Conservation (phyloP, 179 eudicot genomes). For the Nepenthes alata region DNA sequence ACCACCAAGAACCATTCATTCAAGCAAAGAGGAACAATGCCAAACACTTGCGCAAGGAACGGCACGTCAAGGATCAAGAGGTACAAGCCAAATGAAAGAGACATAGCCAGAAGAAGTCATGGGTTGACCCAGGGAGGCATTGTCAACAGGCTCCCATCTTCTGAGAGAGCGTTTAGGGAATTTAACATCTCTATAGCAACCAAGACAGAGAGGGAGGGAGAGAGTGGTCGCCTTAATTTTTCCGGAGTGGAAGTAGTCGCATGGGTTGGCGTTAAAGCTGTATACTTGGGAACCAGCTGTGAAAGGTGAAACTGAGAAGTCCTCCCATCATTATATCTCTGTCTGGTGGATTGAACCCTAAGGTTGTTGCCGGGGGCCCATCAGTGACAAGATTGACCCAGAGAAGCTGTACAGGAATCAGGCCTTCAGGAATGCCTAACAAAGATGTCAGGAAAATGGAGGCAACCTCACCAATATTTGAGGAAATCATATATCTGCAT, state of each 20-base stretch:
- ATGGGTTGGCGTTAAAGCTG: slow-evolving; percentile 57
- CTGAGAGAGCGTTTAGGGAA: slow-evolving; percentile 88
- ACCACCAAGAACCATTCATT: slow-evolving; percentile 11
- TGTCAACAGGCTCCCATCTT: slow-evolving; percentile 75
- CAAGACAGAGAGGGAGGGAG: slow-evolving; percentile 82
- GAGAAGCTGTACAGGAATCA: slow-evolving; percentile 94
- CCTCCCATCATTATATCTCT: slow-evolving; percentile 78
- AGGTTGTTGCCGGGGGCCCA: slow-evolving; percentile 98
- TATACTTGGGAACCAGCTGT: slow-evolving; percentile 52
- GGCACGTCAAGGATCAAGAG: slow-evolving; percentile 13
- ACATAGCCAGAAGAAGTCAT: slow-evolving; percentile 84
- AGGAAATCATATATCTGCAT: slow-evolving; percentile 89
- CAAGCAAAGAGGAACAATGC: slow-evolving; percentile 11
- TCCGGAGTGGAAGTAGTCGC: slow-evolving; percentile 73
- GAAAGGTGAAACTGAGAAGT: slow-evolving; percentile 59
- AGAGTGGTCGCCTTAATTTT: slow-evolving; percentile 92
- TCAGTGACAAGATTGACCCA: slow-evolving; percentile 99
- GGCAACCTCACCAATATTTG: slow-evolving; percentile 94
- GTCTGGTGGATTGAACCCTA: slow-evolving; percentile 97
- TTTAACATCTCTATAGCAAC: slow-evolving; percentile 98
- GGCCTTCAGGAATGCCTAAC: slow-evolving; percentile 89
- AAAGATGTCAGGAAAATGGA: slow-evolving; percentile 87
- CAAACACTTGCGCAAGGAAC: slow-evolving; percentile 14
- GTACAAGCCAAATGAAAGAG: slow-evolving; percentile 40
- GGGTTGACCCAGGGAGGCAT: slow-evolving; percentile 99